Base-by-base conservation (phyloP, 805 yeast species). In the Soucietia sequanensis region DNA sequence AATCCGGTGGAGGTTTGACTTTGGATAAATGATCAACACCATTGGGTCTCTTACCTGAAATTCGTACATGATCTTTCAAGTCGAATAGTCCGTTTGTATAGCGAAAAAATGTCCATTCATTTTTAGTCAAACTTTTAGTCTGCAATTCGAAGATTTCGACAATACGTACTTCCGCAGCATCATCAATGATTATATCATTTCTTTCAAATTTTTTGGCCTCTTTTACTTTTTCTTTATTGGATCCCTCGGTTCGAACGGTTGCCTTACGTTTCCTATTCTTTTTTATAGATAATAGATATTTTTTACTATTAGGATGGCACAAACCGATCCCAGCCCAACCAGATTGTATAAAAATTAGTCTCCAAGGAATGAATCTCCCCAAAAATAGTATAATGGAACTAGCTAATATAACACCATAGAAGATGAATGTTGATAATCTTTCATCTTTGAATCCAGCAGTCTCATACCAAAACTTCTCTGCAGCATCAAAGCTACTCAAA, bases 81-180 rank as follows among this genome's bases (percentile, higher is more conserved):
- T 76, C 81, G 56, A 82, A 90, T 0, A 80, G 54, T 3, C 65
- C 62, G 9, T 64, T 63, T 0, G 91, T 71, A 51, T 70, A 85
- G 15, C 73, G 54, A 51, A 76, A 76, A 19, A 80, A 75, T 24
- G 72, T 68, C 85, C 91, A 89, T 19, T 69, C 69, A 5, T 70
- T 63, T 0, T 79, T 75, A 2, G 83, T 71, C 17, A 78, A 58
- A 24, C 84, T 84, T 45, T 73, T 82, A 28, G 72, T 68, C 52
- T 84, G 84, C 16, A 89, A 68, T 56, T 89, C 95, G 54, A 71
- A 90, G 1, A 90, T 66, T 50, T 89, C 95, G 6, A 86, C 89
- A n/a, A 62, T 55, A 28, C 77, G 65, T 0, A 62, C 55, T 31
- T 79, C 80, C 0, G 88, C 82, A 0, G 73, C 62, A 38, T 81